phyloP scores from a whole-genome alignment of 306 rosid species.

The Medicago lupulina region DNA sequence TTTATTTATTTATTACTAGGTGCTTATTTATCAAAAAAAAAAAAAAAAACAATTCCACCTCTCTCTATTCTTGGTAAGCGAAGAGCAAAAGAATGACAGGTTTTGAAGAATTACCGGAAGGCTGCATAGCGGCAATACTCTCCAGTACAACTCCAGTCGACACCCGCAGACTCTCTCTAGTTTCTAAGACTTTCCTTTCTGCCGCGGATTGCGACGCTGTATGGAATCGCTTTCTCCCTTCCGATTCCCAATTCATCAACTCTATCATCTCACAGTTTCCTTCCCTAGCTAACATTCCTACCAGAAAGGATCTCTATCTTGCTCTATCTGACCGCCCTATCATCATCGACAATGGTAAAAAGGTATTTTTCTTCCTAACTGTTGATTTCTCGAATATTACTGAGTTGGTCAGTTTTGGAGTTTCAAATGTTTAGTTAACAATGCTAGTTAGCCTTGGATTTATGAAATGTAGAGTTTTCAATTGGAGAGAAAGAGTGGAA shows the following conservation, averaged over 20 bases:
- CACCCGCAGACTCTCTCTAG: neutral
- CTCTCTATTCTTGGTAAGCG: too few species aligned
- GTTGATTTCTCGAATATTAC: neutral
- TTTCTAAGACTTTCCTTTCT: slow-evolving; percentile 28
- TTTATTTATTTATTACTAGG: too few species aligned
- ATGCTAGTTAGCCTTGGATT: too few species aligned
- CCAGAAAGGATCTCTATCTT: slow-evolving; percentile 33
- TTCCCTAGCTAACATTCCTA: neutral
- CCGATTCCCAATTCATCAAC: neutral
- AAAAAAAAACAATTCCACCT: too few species aligned
- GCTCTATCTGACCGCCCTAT: slow-evolving; percentile 20
- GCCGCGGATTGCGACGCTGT: slow-evolving; percentile 35
- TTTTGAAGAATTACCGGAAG: slow-evolving; percentile 27
- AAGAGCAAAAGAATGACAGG: neutral
- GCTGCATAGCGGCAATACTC: slow-evolving; percentile 16
- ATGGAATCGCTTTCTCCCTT: slow-evolving; percentile 37
- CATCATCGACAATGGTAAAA: slow-evolving; percentile 19
- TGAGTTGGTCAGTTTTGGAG: neutral
- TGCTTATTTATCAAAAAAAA: too few species aligned
- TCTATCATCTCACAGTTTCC: slow-evolving; percentile 13
- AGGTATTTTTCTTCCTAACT: slow-evolving; percentile 11
- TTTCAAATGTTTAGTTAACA: too few species aligned
- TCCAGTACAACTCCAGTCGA: slow-evolving; percentile 29
- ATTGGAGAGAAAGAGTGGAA: too few species aligned
- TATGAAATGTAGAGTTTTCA: too few species aligned